Conservation (phyloP, 257 asterid genomes). For the Solanum piurae region DNA sequence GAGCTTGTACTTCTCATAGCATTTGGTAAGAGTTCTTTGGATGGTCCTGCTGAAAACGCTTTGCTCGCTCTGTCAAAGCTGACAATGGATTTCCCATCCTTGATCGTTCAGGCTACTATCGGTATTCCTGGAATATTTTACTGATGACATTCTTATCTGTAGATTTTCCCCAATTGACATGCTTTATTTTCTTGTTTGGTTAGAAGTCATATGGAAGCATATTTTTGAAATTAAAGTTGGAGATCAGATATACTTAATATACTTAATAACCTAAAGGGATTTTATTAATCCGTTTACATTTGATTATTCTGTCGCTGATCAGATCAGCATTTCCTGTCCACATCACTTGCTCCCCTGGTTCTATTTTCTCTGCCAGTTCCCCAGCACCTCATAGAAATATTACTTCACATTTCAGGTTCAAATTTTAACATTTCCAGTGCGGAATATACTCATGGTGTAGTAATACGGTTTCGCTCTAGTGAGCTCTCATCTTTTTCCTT, state of each 20-base stretch:
- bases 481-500: slow-evolving; percentile 17
- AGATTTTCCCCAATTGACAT: background rate
- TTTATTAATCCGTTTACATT: background rate
- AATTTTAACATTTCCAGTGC: slow-evolving; percentile 17
- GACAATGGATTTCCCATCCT: slow-evolving; percentile 49
- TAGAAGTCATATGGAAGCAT: background rate
- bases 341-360: background rate
- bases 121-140: slow-evolving; percentile 19
- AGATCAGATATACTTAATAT: background rate
- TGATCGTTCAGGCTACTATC: slow-evolving; percentile 70
- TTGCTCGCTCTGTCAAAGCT: slow-evolving; percentile 40
- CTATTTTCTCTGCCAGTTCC: background rate
- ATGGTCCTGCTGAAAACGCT: slow-evolving; percentile 55
- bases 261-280: background rate
- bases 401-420: slow-evolving; percentile 29
- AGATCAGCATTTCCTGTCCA: background rate
- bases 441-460: slow-evolving; percentile 60
- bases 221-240: background rate
- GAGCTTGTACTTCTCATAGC: slow-evolving; percentile 62
- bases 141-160: background rate
- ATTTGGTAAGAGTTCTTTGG: slow-evolving; percentile 41
- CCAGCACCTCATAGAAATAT: background rate
- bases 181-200: background rate
- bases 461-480: slow-evolving; percentile 67
- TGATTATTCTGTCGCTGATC: background rate